phyloP scores from a whole-genome alignment of 257 asterid genomes.

The Solanum tarijense region DNA sequence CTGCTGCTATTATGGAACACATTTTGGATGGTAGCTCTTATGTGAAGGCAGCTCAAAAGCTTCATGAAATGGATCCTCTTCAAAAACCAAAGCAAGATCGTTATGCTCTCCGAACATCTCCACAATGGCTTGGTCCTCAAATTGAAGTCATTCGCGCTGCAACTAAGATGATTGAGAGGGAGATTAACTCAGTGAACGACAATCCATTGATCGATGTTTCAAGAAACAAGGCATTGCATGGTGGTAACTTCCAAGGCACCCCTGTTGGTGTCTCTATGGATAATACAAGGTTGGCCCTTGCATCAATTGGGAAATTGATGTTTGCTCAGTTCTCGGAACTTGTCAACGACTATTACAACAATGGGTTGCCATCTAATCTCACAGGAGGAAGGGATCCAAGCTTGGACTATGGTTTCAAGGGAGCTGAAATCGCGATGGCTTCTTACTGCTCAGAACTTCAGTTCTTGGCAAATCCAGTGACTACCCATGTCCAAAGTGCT shows the following conservation, averaged over 20 bases:
- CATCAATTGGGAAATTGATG: slow-evolving; percentile 33
- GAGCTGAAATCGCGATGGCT: slow-evolving; percentile 38
- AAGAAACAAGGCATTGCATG: background rate
- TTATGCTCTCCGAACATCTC: slow-evolving; percentile 42
- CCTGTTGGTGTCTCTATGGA: slow-evolving; percentile 48
- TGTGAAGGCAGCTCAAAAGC: slow-evolving; percentile 26
- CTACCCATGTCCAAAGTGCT: slow-evolving; percentile 38
- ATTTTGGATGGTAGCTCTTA: slow-evolving; percentile 32
- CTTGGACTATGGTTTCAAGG: slow-evolving; percentile 45
- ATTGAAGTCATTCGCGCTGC: slow-evolving; percentile 37
- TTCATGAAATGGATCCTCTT: slow-evolving; percentile 37
- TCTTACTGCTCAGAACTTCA: slow-evolving; percentile 43
- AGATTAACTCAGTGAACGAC: background rate
- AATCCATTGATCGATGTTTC: background rate
- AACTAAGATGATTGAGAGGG: slow-evolving; percentile 5
- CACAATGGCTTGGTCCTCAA: slow-evolving; percentile 35
- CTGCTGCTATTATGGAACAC: slow-evolving; percentile 50
- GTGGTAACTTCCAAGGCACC: slow-evolving; percentile 37
- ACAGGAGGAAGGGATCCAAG: slow-evolving; percentile 33
- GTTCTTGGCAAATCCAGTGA: slow-evolving; percentile 39
- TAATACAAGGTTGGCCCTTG: slow-evolving; percentile 33
- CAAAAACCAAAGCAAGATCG: slow-evolving; percentile 44
- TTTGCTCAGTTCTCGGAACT: slow-evolving; percentile 42
- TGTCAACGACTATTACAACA: slow-evolving; percentile 37
- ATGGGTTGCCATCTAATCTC: slow-evolving; percentile 40